phyloP scores from a whole-genome alignment of 306 rosid species.

The Sindora glabra region DNA sequence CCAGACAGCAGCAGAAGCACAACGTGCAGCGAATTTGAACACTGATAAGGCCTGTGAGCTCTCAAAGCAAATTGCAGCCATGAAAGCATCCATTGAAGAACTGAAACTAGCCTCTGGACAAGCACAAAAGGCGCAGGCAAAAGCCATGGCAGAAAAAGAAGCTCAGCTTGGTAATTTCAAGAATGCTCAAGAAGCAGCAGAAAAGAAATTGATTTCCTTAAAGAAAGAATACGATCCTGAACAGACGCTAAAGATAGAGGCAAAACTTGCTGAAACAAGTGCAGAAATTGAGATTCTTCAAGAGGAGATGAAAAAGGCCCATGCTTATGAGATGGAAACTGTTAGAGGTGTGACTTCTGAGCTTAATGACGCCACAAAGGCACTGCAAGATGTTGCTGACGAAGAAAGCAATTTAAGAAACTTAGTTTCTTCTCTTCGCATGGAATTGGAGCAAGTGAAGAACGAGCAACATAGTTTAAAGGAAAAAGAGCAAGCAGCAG shows the following conservation, averaged over 20 bases:
- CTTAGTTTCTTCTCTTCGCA: conserved; percentile 34
- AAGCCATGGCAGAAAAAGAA: conserved; percentile 37
- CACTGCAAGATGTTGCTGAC: conserved; percentile 42
- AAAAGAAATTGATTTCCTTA: conserved; percentile 32
- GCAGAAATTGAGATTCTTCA: conserved; percentile 52
- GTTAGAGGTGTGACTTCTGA: conserved; percentile 40
- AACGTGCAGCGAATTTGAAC: conserved; percentile 44
- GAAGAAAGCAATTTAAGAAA: conserved; percentile 54
- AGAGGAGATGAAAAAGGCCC: conserved; percentile 53
- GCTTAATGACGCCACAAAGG: conserved; percentile 58
- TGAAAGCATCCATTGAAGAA: conserved; percentile 48
- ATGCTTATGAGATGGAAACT: conserved; percentile 57
- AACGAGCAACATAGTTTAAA: conserved; percentile 25
- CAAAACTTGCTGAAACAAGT: conserved; percentile 38
- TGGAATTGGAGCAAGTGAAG: conserved; percentile 49
- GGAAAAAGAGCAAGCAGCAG: conserved; percentile 28
- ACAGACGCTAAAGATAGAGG: conserved; percentile 25
- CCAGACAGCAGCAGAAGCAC: conserved; percentile 75
- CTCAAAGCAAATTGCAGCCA: conserved; percentile 38
- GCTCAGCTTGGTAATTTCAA: conserved; percentile 15
- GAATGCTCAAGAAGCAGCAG: conserved; percentile 39
- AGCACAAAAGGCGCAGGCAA: conserved; percentile 42
- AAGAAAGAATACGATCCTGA: conserved; percentile 46
- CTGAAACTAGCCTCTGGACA: conserved; percentile 35
- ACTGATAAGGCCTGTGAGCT: conserved; percentile 48